phyloP scores from a whole-genome alignment of 2,329 filamentous ascomycete species.

The Aspergillus luchuensis region DNA sequence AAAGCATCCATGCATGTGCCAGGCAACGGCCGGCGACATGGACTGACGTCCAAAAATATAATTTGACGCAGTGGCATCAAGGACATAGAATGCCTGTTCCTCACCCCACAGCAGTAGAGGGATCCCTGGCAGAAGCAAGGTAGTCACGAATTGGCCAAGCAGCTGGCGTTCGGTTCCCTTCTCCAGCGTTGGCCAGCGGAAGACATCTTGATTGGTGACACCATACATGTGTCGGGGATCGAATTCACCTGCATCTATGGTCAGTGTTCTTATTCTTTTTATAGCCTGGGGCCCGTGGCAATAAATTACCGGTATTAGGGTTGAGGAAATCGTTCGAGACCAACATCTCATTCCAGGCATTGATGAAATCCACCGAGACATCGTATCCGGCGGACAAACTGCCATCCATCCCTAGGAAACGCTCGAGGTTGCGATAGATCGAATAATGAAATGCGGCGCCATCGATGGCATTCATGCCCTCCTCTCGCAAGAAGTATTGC shows the following conservation, averaged over 20 bases:
- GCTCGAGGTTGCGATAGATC: conserved; percentile 59
- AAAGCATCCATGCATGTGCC: conserved; percentile 66
- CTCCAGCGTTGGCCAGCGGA: conserved; percentile 61
- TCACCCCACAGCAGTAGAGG: conserved; percentile 66
- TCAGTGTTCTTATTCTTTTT: neutral
- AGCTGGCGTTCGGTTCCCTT: conserved; percentile 59
- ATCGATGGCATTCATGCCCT: conserved; percentile 57
- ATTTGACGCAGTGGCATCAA: conserved; percentile 64
- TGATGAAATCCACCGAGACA: conserved; percentile 54
- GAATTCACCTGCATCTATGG: conserved; percentile 40
- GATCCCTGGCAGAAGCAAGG: conserved; percentile 61
- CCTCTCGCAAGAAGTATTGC: conserved; percentile 55
- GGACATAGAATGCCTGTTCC: conserved; percentile 63
- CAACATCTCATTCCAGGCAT: conserved; percentile 58
- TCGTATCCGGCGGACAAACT: conserved; percentile 56
- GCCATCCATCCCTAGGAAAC: conserved; percentile 62
- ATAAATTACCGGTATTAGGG: conserved; percentile 52
- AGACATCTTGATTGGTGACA: conserved; percentile 65
- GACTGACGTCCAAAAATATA: conserved; percentile 65
- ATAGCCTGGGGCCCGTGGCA: fast-evolving
- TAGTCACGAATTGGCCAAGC: conserved; percentile 59
- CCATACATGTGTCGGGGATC: conserved; percentile 67
- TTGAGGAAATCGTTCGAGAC: conserved; percentile 61
- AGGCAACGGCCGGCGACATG: conserved; percentile 61
- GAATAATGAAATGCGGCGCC: conserved; percentile 64